Evolutionary conservation across 1,139 yeast genomes (phyloP), one percentile per base, ranked within the genome.

Genomic region (Yamadazyma epiphylla): DNA sequence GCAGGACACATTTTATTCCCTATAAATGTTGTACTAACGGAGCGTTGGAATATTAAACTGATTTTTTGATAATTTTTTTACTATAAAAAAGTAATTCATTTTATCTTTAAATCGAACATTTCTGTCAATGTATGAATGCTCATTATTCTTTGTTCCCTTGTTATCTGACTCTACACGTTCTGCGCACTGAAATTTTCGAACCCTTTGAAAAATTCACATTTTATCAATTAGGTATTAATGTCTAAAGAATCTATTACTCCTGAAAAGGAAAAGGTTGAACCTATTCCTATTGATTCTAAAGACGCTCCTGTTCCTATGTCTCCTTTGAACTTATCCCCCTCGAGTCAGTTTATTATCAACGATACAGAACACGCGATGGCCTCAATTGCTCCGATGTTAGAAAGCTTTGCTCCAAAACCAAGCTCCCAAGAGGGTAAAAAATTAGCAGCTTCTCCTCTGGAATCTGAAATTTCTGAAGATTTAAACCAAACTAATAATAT

Each of bases 301-400:
- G 10, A 7, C 9, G 7, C 20, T 7, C 20, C 7, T 7, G n/a
- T n/a, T n/a, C 20, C 20, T 7, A 17, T 17, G 20, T 17, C 20
- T 17, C 20, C 20, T 17, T 10, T 17, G 9, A 17, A 17, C 10
- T 10, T 17, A 7, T 17, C 20, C 7, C 20, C 20, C 20, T 7
- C 20, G 9, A 17, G 9, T 10, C 7, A 17, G 20, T 17, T 17
- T 10, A 17, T 7, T 17, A 17, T 17, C 9, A 10, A 17, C 20
- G 20, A 17, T 7, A 64, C 73, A 3, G 64, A 64, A 36, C 74
- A 65, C 41, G 89, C 91, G 4, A 79, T 82, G 61, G 89, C 85
- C 3, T 74, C 86, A 1, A 75, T 83, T 22, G 91, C 91, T 0
- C 91, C 94, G 2, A 81, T 82, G 55, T 55, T 83, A 28, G 84